Evolutionary conservation across 2,329 filamentous ascomycete species (phyloP).

Genomic region (Fusarium nurragi): DNA sequence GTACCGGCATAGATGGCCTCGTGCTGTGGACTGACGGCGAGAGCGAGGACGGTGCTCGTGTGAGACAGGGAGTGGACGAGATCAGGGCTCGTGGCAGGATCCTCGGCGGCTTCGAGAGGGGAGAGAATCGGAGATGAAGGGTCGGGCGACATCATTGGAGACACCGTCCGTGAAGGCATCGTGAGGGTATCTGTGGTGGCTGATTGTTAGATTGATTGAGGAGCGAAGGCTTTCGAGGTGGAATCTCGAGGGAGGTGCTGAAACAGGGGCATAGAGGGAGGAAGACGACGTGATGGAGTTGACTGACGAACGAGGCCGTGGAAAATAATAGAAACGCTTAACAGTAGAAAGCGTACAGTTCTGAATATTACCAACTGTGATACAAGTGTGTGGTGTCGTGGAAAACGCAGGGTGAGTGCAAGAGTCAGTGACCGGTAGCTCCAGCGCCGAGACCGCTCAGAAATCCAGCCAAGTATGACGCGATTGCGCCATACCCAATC

Average conservation of each 20-base stretch:
- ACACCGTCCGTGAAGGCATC: conserved; percentile 41
- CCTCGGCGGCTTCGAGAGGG: conserved; percentile 40
- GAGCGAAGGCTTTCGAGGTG: background rate
- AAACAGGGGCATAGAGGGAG: background rate
- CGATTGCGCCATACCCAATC: conserved; percentile 27
- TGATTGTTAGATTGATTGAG: conserved; percentile 7
- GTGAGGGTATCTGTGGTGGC: conserved; percentile 23
- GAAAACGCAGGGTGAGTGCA: conserved; percentile 9
- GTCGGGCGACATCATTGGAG: conserved; percentile 37
- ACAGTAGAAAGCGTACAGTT: background rate
- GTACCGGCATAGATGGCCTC: conserved; percentile 90
- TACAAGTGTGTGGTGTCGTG: conserved; percentile 1
- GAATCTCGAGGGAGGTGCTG: conserved; percentile 13
- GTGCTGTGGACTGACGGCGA: conserved; percentile 81
- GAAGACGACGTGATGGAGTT: background rate
- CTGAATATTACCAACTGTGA: background rate
- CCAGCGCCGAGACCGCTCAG: conserved; percentile 34
- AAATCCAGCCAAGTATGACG: conserved; percentile 32
- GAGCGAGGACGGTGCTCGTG: conserved; percentile 80
- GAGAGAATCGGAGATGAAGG: conserved; percentile 40
- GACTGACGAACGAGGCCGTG: background rate
- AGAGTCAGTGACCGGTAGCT: conserved; percentile 22
- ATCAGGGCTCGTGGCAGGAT: conserved; percentile 58
- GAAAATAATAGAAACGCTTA: accelerated
- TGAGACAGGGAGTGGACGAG: conserved; percentile 80